Conservation (phyloP, 768 basidiomycete genomes). For the Mycena indigotica region DNA sequence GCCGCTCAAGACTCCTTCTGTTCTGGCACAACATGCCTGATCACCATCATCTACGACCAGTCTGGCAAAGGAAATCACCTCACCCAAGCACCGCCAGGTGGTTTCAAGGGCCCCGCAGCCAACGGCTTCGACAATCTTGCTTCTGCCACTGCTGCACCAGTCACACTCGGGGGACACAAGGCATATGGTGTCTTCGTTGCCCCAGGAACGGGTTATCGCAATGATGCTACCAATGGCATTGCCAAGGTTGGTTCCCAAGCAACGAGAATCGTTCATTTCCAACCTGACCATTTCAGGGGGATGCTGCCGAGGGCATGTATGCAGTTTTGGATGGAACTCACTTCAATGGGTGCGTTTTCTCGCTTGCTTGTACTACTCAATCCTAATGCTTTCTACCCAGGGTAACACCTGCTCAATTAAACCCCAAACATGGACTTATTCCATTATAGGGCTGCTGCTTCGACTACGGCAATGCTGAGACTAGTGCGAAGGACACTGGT, state of each 20-base stretch:
- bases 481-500: neutral
- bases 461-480: slow-evolving; percentile 15
- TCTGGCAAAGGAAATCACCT: slow-evolving; percentile 4
- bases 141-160: slow-evolving; percentile 5
- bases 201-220: slow-evolving; percentile 8
- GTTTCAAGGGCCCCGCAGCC: neutral
- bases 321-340: slow-evolving; percentile 12
- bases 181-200: slow-evolving; percentile 13
- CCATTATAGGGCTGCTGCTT: slow-evolving; percentile 3
- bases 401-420: neutral
- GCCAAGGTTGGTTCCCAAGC: neutral
- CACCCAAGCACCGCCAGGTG: slow-evolving; percentile 6
- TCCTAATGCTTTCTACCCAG: neutral
- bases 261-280: neutral
- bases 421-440: neutral
- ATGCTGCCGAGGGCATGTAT: slow-evolving; percentile 9
- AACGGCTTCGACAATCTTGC: slow-evolving; percentile 4
- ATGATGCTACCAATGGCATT: slow-evolving; percentile 6
- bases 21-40: slow-evolving; percentile 2
- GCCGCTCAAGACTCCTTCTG: slow-evolving; percentile 6
- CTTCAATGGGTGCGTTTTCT: no score
- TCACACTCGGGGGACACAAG: slow-evolving; percentile 13
- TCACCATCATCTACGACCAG: slow-evolving; percentile 15
- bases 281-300: neutral
- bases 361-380: neutral